Evolutionary conservation across 2,329 filamentous ascomycete genomes (phyloP), one percentile per base, ranked within the genome.

Genomic region (Monosporascus sp.): DNA sequence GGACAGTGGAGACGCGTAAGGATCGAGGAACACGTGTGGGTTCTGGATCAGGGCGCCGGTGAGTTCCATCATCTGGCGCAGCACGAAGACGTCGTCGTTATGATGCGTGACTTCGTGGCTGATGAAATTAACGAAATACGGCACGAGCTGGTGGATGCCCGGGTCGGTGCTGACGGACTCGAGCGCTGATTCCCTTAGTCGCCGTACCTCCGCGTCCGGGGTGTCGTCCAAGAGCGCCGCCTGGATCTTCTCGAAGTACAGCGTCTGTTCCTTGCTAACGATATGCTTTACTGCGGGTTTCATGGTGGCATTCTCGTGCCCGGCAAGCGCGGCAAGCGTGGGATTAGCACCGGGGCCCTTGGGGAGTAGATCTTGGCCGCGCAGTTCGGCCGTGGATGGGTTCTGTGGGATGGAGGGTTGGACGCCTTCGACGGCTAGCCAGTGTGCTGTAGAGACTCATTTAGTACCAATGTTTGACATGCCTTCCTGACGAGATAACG

Each of bases 341-440:
- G 89, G 86, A 65, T 96, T 96, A 22, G 90, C 89, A 57, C 90
- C 90, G 3, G 90, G 87, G 6, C 92, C 93, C 74, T 97, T 97
- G 35, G 92, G 89, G 18, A 95, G 79, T 31, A 97, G 80, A 64
- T 97, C 92, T 67, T 92, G 88, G 50, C 88, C 85, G 55, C 90
- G 82, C 31, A 90, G 86, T 69, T 97, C 92, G 65, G 86, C 85
- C 6, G 88, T 86, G 2, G 91, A 94, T 7, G 94, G 94, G 70
- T 99, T 99, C 71, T 97, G 93, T 2, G 93, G 91, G 62, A 97
- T 97, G 1, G 91, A 89, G 2, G 94, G 94, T 69, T 99, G 93
- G 27, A 97, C 94, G 54, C 94, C 94, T 77, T 99, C 94, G 48
- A 99, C 90, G 22, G 94, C 92, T 56, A 97, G 85, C 93, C 94